These are phyloP conservation scores for Urochloa ruziziensis DNA, from an alignment of 176 grass and related monocot genomes.

Conservation along the genomic window DNA sequence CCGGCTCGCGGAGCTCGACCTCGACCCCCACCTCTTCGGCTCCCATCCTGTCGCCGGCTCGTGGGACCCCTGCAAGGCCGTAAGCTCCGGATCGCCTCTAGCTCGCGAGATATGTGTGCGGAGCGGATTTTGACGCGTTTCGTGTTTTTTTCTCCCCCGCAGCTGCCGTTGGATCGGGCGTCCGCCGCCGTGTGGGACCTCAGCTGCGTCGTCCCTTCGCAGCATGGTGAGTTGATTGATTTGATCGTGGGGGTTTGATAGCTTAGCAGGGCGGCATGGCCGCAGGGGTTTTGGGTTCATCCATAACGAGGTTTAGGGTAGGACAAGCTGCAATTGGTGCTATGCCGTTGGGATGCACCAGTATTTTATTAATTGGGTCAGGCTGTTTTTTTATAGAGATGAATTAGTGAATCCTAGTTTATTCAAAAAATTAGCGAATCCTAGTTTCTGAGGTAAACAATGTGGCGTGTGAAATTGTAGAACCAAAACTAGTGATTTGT, in stretches of 20 bases:
- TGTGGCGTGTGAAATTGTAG: background rate
- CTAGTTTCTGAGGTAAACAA: background rate
- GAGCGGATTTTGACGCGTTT: background rate
- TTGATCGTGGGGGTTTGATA: background rate
- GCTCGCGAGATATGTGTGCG: background rate
- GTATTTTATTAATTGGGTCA: background rate
- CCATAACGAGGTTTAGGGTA: background rate
- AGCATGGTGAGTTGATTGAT: constrained; percentile 53
- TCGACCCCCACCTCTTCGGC: constrained; percentile 72
- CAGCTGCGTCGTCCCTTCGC: constrained; percentile 72
- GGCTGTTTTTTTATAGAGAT: background rate
- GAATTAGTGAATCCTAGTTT: constrained; percentile 1
- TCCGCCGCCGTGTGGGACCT: constrained; percentile 74
- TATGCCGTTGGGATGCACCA: background rate
- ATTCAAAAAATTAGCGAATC: constrained; percentile 1
- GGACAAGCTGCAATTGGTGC: background rate
- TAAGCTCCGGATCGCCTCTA: constrained; percentile 36
- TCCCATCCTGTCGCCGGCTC: constrained; percentile 71
- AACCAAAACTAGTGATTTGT: background rate
- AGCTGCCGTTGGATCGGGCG: constrained; percentile 77
- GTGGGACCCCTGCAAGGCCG: constrained; percentile 79
- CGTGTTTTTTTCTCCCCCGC: background rate
- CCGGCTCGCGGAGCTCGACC: constrained; percentile 46
- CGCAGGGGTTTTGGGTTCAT: background rate
- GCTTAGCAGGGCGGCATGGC: background rate